phyloP scores from a whole-genome alignment of 495 filamentous ascomycete genomes.

The Choiromyces venosus region DNA sequence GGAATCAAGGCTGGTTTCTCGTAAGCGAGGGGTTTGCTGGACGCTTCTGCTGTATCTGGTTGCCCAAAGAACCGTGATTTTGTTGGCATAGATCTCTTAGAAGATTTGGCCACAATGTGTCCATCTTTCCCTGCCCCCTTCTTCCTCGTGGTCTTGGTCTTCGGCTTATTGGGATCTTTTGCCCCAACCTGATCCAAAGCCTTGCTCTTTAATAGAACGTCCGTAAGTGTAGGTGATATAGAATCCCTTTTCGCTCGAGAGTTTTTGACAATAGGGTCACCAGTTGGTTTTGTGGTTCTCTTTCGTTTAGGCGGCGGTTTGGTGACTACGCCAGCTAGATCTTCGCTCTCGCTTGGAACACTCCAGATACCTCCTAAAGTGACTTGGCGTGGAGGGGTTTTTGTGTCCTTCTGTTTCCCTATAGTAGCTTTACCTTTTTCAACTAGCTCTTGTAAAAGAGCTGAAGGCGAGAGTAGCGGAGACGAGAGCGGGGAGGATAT shows the following conservation, averaged over 20 bases:
- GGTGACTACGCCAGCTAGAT: neutral
- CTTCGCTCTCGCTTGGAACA: neutral
- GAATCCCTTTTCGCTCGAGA: neutral
- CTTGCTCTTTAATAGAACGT: neutral
- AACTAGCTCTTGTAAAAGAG: neutral
- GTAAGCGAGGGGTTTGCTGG: neutral
- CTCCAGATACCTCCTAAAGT: neutral
- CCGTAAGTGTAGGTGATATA: neutral
- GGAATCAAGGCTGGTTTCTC: conserved; percentile 8
- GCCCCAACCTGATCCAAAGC: neutral
- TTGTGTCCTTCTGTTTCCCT: neutral
- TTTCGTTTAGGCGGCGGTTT: neutral
- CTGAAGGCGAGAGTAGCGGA: neutral
- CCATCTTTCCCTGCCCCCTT: conserved; percentile 12
- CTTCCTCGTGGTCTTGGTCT: conserved; percentile 15
- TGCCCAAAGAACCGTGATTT: conserved; percentile 27
- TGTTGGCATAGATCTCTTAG: conserved; percentile 12
- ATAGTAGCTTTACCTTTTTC: neutral
- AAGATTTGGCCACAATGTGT: conserved; percentile 22
- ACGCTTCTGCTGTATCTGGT: neutral
- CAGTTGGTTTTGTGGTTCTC: neutral
- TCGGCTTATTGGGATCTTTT: neutral
- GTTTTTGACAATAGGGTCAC: neutral
- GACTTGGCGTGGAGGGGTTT: neutral
- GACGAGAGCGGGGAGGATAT: neutral